Evolutionary conservation across 1,139 yeast species (phyloP).

Genomic region (Geotrichum macrosporum): DNA sequence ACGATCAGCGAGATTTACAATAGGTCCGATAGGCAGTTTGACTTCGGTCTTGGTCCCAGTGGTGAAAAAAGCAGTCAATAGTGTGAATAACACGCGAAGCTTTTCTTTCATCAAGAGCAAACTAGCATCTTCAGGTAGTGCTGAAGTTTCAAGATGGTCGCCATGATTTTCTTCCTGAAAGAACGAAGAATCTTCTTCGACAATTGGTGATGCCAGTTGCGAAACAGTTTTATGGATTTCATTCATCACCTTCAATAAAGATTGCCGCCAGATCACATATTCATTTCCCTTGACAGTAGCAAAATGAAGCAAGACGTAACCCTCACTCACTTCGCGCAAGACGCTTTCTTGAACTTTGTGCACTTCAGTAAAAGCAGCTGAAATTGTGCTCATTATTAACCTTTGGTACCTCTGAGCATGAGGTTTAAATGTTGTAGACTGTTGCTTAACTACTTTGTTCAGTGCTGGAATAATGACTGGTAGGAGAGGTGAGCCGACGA

Average conservation of each 20-base stretch:
- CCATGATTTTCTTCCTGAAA: neutral
- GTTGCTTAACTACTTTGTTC: conserved; percentile 48
- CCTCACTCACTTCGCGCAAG: conserved; percentile 44
- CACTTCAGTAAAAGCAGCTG: conserved; percentile 35
- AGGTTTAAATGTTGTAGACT: conserved; percentile 81
- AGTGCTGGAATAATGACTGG: conserved; percentile 48
- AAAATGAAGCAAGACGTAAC: conserved; percentile 60
- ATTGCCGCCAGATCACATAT: conserved; percentile 37
- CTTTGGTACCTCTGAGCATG: conserved; percentile 58
- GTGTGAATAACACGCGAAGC: conserved; percentile 26
- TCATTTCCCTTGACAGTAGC: conserved; percentile 48
- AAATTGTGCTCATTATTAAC: conserved; percentile 43
- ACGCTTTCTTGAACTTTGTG: conserved; percentile 39
- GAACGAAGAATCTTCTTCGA: conserved; percentile 27
- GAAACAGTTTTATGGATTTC: conserved; percentile 29
- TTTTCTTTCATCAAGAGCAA: conserved; percentile 14
- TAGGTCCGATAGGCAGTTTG: conserved; percentile 32
- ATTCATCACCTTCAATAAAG: conserved; percentile 25
- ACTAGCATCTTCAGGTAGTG: conserved; percentile 8
- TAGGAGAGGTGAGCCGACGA: conserved; percentile 33
- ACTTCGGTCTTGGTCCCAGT: conserved; percentile 30
- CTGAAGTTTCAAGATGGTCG: conserved; percentile 7
- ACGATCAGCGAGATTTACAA: conserved; percentile 30
- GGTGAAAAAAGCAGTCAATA: conserved; percentile 29
- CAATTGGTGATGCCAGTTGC: conserved; percentile 22